Percentiles rank a stretch among this genome's conserved stretches.
Conservation (phyloP, 139 green algal species). For the Chloropicon primus region DNA sequence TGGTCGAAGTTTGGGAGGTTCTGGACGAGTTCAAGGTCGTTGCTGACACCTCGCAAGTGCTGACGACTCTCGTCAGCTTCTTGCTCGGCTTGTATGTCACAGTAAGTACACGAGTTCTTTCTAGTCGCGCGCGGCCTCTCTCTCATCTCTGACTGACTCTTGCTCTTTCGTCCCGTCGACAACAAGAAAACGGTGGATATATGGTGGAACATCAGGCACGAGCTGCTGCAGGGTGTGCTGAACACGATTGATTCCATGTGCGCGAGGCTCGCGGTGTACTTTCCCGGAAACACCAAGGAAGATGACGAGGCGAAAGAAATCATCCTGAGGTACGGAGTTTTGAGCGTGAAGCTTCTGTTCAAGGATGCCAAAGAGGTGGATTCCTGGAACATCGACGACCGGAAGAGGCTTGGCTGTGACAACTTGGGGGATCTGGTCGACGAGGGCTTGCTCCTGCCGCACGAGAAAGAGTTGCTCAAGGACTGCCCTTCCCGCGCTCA, state of each 20-base stretch:
- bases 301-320: neutral
- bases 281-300: conserved; percentile 1
- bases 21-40: neutral
- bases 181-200: conserved; percentile 2
- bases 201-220: conserved; percentile 2
- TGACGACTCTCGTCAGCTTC: neutral
- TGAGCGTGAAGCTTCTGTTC: conserved; percentile 3
- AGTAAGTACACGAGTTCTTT: too few relatives aligned
- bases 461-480: neutral
- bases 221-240: conserved; percentile 1
- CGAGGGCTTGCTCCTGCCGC: neutral
- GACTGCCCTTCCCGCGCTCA: neutral
- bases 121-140: too few relatives aligned
- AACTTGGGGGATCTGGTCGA: neutral
- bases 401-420: neutral
- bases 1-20: neutral
- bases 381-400: neutral
- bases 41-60: neutral
- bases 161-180: too few relatives aligned
- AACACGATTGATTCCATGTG: neutral
- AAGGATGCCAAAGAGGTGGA: conserved; percentile 3
- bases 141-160: too few relatives aligned
- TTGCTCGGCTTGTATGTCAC: neutral
- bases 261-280: neutral
- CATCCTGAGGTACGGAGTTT: neutral